These are phyloP conservation scores for Tricholoma sp. DNA, from an alignment of 768 basidiomycete species.

Conservation along the genomic window DNA sequence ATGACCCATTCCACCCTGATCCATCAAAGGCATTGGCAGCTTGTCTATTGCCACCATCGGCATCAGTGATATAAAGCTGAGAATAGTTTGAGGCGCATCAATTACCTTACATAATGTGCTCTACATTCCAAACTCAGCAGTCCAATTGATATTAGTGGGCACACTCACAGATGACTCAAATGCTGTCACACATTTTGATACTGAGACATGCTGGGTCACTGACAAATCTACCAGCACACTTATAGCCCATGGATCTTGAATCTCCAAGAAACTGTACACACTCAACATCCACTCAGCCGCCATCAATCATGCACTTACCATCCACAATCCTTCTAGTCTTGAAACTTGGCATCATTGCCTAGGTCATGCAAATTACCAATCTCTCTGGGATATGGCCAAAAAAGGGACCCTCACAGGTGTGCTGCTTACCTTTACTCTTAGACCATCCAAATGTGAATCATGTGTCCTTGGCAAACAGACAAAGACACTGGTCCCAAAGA, in stretches of 20 bases:
- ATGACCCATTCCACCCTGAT: too few species aligned
- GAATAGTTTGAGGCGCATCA: too few species aligned
- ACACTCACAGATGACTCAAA: slow-evolving; percentile 10
- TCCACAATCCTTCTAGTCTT: slow-evolving; percentile 5
- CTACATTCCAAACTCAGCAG: slow-evolving; percentile 18
- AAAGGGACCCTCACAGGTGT: slow-evolving; percentile 18
- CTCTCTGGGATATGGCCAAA: too few species aligned
- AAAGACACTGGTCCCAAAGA: too few species aligned
- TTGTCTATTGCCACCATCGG: too few species aligned
- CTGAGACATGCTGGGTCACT: slow-evolving; percentile 6
- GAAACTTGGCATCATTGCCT: slow-evolving; percentile 22
- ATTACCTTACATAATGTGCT: slow-evolving; percentile 17
- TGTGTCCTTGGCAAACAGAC: too few species aligned
- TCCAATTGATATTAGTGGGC: slow-evolving; percentile 20
- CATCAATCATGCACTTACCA: slow-evolving; percentile 14
- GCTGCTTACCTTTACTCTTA: slow-evolving; percentile 16
- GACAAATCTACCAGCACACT: slow-evolving; percentile 7
- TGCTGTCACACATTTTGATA: slow-evolving; percentile 15
- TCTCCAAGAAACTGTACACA: slow-evolving; percentile 14
- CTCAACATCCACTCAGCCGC: slow-evolving; percentile 5
- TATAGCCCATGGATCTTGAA: slow-evolving; percentile 11
- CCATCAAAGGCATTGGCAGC: too few species aligned
- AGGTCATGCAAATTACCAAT: too few species aligned
- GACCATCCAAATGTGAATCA: too few species aligned
- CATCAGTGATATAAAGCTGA: slow-evolving; percentile 22